Percentiles rank a stretch among this genome's conserved stretches.
Conservation (phyloP, 2,329 filamentous ascomycete genomes). For the Amphichorda felina region DNA sequence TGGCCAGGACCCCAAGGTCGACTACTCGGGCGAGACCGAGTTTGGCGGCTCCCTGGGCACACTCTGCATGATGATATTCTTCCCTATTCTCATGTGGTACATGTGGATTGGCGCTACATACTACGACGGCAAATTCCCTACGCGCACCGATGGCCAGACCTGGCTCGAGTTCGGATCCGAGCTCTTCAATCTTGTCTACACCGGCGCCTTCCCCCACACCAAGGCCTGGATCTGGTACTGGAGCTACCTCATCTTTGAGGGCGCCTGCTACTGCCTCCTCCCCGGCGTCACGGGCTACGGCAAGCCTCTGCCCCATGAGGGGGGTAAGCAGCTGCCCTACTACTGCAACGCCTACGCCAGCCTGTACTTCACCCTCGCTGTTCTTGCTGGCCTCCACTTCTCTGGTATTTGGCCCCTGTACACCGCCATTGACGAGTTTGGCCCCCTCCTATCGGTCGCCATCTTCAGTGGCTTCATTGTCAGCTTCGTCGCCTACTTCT, state of each 20-base stretch:
- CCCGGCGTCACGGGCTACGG: conserved; percentile 83
- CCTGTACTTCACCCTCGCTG: conserved; percentile 73
- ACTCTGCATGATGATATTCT: conserved; percentile 75
- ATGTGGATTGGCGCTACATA: conserved; percentile 97
- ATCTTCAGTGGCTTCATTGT: conserved; percentile 85
- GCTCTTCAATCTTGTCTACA: conserved; percentile 62
- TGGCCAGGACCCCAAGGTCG: conserved; percentile 49
- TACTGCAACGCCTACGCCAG: conserved; percentile 86
- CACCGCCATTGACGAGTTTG: conserved; percentile 90
- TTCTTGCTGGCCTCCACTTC: conserved; percentile 64
- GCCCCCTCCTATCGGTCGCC: conserved; percentile 81
- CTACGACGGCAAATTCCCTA: conserved; percentile 75
- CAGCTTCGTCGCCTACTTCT: conserved; percentile 74
- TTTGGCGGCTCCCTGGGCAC: conserved; percentile 84
- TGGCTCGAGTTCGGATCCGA: conserved; percentile 60
- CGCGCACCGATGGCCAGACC: conserved; percentile 52
- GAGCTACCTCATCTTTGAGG: conserved; percentile 81
- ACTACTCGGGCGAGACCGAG: conserved; percentile 57
- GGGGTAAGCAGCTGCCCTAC: conserved; percentile 80
- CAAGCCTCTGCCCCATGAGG: conserved; percentile 73
- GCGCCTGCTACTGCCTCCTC: conserved; percentile 68
- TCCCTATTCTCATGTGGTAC: conserved; percentile 95
- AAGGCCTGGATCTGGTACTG: conserved; percentile 93
- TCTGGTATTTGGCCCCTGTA: conserved; percentile 81
- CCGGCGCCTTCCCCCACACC: conserved; percentile 69